These are phyloP conservation scores for Zoysia pacifica DNA, from an alignment of 176 grass and related monocot genomes.

Conservation along the genomic window DNA sequence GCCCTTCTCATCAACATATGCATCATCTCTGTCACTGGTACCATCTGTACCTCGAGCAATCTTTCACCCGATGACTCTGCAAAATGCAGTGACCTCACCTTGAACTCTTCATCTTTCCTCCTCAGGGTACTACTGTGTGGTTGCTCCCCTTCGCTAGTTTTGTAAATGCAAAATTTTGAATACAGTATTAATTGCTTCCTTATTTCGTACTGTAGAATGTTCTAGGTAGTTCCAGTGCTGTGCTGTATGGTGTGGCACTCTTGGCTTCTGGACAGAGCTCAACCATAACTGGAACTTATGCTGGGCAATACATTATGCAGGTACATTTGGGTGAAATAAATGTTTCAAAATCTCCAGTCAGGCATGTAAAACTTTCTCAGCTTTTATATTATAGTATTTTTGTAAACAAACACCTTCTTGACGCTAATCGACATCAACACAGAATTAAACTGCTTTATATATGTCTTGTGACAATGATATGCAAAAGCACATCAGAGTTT, in stretches of 20 bases:
- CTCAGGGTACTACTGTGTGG: slow-evolving; percentile 46
- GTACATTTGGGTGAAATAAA: slow-evolving; percentile 19
- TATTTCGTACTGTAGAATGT: slow-evolving; percentile 57
- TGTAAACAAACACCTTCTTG: no score
- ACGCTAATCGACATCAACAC: no score
- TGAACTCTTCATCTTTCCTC: slow-evolving; percentile 69
- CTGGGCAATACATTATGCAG: slow-evolving; percentile 81
- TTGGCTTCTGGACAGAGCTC: slow-evolving; percentile 80
- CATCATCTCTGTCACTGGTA: slow-evolving; percentile 57
- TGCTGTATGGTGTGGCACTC: slow-evolving; percentile 64
- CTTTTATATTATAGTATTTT: neutral
- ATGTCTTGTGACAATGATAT: neutral
- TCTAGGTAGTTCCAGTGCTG: slow-evolving; percentile 59
- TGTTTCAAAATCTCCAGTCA: neutral
- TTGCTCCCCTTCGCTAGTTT: neutral
- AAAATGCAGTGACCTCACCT: slow-evolving; percentile 54
- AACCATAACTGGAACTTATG: slow-evolving; percentile 74
- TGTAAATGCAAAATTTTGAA: neutral
- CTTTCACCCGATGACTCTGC: slow-evolving; percentile 42
- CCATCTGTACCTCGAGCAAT: slow-evolving; percentile 41
- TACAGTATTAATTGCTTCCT: neutral
- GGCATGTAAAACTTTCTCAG: neutral
- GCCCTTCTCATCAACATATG: slow-evolving; percentile 76
- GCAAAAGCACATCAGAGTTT: neutral
- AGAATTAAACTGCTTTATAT: no score